Evolutionary conservation across 352 stramenopile genomes (phyloP).

Genomic region (Phytophthora agathidicida): DNA sequence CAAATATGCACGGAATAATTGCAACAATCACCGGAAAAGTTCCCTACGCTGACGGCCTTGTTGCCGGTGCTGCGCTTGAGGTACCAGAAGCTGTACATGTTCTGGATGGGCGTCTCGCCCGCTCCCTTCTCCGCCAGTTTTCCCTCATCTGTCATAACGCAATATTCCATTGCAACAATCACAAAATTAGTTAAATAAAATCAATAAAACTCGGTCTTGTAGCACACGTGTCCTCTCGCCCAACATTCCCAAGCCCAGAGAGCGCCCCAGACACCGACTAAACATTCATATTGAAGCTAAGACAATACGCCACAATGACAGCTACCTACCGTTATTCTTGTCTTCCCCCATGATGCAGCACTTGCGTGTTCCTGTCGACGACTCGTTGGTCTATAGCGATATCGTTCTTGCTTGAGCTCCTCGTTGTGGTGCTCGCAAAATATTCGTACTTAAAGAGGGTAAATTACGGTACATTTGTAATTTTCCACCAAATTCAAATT

Average conservation of each 20-base stretch:
- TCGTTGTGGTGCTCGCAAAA: conserved; percentile 7
- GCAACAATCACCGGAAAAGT: background rate
- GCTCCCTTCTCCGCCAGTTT: conserved; percentile 29
- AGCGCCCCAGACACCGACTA: background rate
- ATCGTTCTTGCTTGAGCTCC: conserved; percentile 1
- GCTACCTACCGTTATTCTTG: conserved; percentile 38
- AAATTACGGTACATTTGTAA: conserved; percentile 19
- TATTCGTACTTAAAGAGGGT: conserved; percentile 22
- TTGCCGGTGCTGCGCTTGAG: conserved; percentile 88
- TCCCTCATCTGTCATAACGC: conserved; percentile 27
- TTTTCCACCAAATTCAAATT: conserved; percentile 16
- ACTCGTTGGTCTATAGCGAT: background rate
- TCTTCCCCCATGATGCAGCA: conserved; percentile 49
- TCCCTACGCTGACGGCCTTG: conserved; percentile 68
- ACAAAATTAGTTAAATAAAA: conserved; percentile 9
- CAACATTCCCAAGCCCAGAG: conserved; percentile 1
- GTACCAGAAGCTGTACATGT: conserved; percentile 91
- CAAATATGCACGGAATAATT: conserved; percentile 3
- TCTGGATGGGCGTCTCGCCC: conserved; percentile 81
- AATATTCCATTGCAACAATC: conserved; percentile 17
- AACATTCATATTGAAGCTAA: background rate
- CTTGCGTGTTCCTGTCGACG: background rate
- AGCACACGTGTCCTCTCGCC: conserved; percentile 4
- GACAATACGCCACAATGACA: background rate
- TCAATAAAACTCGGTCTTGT: background rate